A percentile compares a stretch with the other conserved stretches of the same genome.
Evolutionary conservation across 163 green algal species (phyloP).

Genomic region (Chloromonas sp.): DNA sequence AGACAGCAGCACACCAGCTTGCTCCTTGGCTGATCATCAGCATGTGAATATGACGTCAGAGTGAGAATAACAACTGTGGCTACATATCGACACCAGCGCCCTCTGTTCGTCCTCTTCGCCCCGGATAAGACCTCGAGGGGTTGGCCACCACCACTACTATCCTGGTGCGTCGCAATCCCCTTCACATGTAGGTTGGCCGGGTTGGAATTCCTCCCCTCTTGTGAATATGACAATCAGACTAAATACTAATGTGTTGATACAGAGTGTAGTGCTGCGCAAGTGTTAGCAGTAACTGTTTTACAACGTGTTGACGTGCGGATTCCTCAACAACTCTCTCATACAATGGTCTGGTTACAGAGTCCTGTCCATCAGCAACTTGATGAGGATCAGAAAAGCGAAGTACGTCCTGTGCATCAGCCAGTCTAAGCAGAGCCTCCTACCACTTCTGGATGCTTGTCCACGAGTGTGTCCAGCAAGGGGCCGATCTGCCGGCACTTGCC

Average conservation of each 20-base stretch:
- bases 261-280: neutral
- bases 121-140: neutral
- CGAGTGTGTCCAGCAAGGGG: slow-evolving; percentile 67
- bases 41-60: neutral
- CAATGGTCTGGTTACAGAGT: neutral
- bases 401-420: too few relatives aligned
- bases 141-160: neutral
- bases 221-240: neutral
- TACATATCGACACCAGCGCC: too few relatives aligned
- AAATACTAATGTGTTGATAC: neutral
- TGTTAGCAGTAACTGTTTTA: neutral
- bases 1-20: neutral
- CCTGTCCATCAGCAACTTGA: too few relatives aligned
- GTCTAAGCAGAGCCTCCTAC: slow-evolving; percentile 1
- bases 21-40: neutral
- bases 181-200: neutral
- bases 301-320: neutral
- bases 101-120: too few relatives aligned
- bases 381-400: too few relatives aligned
- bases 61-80: too few relatives aligned
- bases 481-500: slow-evolving; percentile 65
- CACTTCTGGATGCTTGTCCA: slow-evolving; percentile 58
- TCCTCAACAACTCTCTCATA: neutral
- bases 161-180: too few relatives aligned
- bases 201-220: neutral